Percentiles rank a stretch among this genome's conserved stretches.
These are phyloP conservation scores for Lepidium sativum DNA, from an alignment of 345 rosid genomes.

Conservation along the genomic window DNA sequence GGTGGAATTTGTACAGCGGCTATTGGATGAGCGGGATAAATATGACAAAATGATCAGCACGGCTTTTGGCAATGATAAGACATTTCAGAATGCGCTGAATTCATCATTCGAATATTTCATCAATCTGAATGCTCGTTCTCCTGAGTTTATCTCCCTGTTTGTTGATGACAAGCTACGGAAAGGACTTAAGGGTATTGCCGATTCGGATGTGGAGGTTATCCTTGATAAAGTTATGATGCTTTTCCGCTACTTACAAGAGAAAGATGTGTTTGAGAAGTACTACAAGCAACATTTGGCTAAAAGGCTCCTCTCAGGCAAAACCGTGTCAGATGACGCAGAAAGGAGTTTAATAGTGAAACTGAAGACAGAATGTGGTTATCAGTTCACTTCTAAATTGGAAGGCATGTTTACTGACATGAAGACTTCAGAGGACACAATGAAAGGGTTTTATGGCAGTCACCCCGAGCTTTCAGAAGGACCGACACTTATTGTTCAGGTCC, in stretches of 20 bases:
- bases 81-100: conserved; percentile 91
- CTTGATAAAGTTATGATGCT: conserved; percentile 99
- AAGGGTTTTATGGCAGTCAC: conserved; percentile 59
- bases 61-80: conserved; percentile 79
- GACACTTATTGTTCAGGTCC: conserved; percentile 82
- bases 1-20: conserved; percentile 90
- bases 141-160: conserved; percentile 88
- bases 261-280: conserved; percentile 94
- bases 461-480: conserved; percentile 84
- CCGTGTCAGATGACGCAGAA: conserved; percentile 92
- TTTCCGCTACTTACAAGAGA: conserved; percentile 97
- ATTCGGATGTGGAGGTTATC: conserved; percentile 83
- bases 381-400: conserved; percentile 93
- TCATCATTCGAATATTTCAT: conserved; percentile 92
- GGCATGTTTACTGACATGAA: conserved; percentile 99
- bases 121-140: conserved; percentile 86
- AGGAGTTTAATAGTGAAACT: conserved; percentile 93
- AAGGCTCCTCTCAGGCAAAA: conserved; percentile 90
- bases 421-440: conserved; percentile 95
- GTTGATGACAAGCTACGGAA: conserved; percentile 93
- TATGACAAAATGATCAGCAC: conserved; percentile 61
- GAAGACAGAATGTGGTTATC: conserved; percentile 96
- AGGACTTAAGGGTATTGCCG: conserved; percentile 84
- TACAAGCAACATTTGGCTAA: conserved; percentile 97
- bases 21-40: conserved; percentile 86